Evolutionary conservation across 805 yeast species (phyloP), one percentile per base, ranked within the genome.

Genomic region (Sugiyamaella smithiae): DNA sequence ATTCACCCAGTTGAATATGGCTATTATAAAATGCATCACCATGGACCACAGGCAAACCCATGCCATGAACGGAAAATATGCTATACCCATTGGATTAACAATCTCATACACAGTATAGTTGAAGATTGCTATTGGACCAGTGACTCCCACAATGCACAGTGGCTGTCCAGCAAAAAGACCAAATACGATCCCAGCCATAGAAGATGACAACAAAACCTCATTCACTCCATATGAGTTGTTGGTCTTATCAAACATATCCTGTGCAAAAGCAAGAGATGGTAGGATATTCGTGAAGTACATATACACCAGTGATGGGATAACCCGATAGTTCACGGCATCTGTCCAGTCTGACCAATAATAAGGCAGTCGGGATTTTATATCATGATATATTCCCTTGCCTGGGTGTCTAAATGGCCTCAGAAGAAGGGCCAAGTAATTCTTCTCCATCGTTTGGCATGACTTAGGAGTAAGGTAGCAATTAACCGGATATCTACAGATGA

Each of bases 231-330:
- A 91, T 9, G 90, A 76, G 56, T 85, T 81, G 43, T 85, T 69
- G 0, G 99, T 91, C 53, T 88, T 82, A 65, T 90, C 96, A 66
- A 89, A 90, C 96, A 91, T 85, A 63, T 91, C 98, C 62, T 88
- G 97, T 0, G 97, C 95, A 73, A 91, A 91, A 0, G 98, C 97
- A 36, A 91, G 76, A 0, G 97, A 97, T 1, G 98, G 98, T 32
- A 91, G 72, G 40, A 91, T 49, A 50, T 93, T 91, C 37, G 96
- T 89, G 73, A 93, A 89, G 66, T 85, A 91, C 11, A 93, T 85
- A 63, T 78, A 88, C 1, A 85, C 68, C 0, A 88, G 82, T 0
- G 96, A 73, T 0, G 99, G 99, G 1, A 91, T 71, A 11, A 90
- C 95, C 59, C 99, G 68, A 64, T 93, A 93, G 62, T 87, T 83